These are phyloP conservation scores for Secale cereale DNA, from an alignment of 176 grass and related monocot genomes.

Conservation along the genomic window DNA sequence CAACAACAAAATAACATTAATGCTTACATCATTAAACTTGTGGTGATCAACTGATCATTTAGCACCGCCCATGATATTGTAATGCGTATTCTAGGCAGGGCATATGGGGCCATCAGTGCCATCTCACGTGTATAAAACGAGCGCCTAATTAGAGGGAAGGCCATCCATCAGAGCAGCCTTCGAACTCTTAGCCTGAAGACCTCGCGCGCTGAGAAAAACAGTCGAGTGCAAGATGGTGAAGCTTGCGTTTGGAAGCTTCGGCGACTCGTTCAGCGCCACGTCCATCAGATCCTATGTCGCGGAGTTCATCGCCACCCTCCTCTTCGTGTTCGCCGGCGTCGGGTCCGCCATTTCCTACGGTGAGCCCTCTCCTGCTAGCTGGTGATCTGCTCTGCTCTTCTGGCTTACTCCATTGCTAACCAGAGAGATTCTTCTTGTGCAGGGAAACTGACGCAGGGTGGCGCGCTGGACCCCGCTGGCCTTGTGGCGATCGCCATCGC, in stretches of 20 bases:
- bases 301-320: constrained; percentile 90
- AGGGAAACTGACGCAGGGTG: constrained; percentile 61
- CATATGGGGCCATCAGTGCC: neutral
- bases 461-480: constrained; percentile 62
- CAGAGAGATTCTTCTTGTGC: neutral
- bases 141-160: neutral
- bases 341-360: constrained; percentile 82
- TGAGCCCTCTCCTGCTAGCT: constrained; percentile 13
- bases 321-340: constrained; percentile 88
- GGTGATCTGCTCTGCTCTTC: neutral
- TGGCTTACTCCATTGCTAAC: neutral
- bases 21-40: constrained; percentile 18
- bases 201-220: neutral
- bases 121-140: constrained; percentile 47
- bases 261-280: constrained; percentile 62
- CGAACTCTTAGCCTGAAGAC: neutral
- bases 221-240: constrained; percentile 58
- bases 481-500: constrained; percentile 77
- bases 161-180: constrained; percentile 20
- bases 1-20: constrained; percentile 32
- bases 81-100: constrained; percentile 19
- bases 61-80: constrained; percentile 60
- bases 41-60: constrained; percentile 38
- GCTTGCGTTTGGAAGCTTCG: constrained; percentile 63
- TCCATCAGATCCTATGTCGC: constrained; percentile 73